phyloP scores from a whole-genome alignment of 768 basidiomycete genomes.

The Brasilioporus rufonigricans region DNA sequence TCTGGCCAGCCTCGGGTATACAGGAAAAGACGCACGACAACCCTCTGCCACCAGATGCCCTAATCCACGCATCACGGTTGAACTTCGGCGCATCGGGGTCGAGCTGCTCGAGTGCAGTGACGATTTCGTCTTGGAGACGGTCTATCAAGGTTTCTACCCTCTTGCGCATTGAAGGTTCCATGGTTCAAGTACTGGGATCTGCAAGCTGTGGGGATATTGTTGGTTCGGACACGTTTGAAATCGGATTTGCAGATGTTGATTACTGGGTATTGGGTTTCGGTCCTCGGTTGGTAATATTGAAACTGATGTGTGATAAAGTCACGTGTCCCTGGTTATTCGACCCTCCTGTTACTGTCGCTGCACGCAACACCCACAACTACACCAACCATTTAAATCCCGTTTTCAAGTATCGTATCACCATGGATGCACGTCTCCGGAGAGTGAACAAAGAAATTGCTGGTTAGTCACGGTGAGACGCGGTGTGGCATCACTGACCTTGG shows the following conservation, averaged over 20 bases:
- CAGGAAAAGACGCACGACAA: constrained; percentile 79
- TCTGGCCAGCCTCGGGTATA: constrained; percentile 30
- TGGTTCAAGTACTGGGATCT: not conserved
- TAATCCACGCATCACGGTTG: constrained; percentile 79
- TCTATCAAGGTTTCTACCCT: constrained; percentile 77
- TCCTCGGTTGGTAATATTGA: not conserved
- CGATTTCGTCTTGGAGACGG: constrained; percentile 76
- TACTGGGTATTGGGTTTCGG: too few species aligned
- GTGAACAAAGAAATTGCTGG: constrained; percentile 95
- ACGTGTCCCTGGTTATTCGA: constrained; percentile 16
- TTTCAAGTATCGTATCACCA: constrained; percentile 29
- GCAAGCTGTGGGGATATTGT: not conserved
- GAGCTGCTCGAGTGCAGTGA: constrained; percentile 70
- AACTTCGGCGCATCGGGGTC: constrained; percentile 71
- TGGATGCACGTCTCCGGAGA: constrained; percentile 87
- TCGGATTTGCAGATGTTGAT: too few species aligned
- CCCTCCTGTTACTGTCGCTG: not conserved
- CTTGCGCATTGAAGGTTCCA: constrained; percentile 57
- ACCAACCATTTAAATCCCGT: not conserved
- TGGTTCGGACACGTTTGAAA: not conserved
- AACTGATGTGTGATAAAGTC: constrained; percentile 17
- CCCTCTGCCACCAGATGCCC: constrained; percentile 66
- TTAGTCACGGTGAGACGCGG: constrained; percentile 27
- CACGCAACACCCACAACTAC: not conserved
- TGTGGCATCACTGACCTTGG: constrained; percentile 9